A percentile compares a stretch with the other conserved stretches of the same genome.
These are phyloP conservation scores for Aschersonia sp. DNA, from an alignment of 2,329 filamentous ascomycete species.

Conservation along the genomic window DNA sequence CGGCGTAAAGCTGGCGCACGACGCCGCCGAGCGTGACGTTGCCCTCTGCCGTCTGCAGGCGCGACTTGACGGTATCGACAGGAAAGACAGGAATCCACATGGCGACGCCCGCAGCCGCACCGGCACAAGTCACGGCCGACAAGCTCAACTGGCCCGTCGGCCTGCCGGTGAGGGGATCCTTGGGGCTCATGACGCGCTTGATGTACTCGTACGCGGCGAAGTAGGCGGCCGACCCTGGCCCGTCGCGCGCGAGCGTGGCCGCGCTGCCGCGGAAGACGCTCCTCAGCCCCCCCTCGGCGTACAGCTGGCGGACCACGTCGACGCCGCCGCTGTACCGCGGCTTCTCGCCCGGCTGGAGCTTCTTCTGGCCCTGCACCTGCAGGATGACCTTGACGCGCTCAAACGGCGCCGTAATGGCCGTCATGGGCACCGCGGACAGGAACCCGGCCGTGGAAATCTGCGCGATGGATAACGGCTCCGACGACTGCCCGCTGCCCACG, in stretches of 20 bases:
- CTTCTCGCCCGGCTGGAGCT: constrained; percentile 78
- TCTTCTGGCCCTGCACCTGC: constrained; percentile 90
- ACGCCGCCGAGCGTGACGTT: constrained; percentile 69
- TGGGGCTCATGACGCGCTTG: constrained; percentile 75
- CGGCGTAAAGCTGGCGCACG: constrained; percentile 67
- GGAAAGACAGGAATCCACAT: constrained; percentile 99
- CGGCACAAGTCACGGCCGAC: constrained; percentile 69
- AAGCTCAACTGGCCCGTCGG: constrained; percentile 67
- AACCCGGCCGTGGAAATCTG: constrained; percentile 90
- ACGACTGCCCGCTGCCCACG: constrained; percentile 16
- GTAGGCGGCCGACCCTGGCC: constrained; percentile 85
- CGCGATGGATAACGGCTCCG: constrained; percentile 45
- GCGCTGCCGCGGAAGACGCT: constrained; percentile 84
- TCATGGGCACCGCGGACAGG: constrained; percentile 97
- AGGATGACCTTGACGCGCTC: constrained; percentile 98
- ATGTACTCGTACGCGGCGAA: constrained; percentile 96
- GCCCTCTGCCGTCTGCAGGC: constrained; percentile 82
- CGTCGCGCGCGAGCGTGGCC: constrained; percentile 88
- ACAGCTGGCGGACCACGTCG: constrained; percentile 88
- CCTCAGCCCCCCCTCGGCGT: constrained; percentile 76
- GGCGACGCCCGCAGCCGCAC: constrained; percentile 80
- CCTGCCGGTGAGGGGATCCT: constrained; percentile 59
- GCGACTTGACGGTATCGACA: constrained; percentile 89
- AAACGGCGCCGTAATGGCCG: constrained; percentile 93
- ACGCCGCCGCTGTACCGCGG: constrained; percentile 76